These are phyloP conservation scores for Bertia moriformis DNA, from an alignment of 2,329 filamentous ascomycete species.

Conservation along the genomic window DNA sequence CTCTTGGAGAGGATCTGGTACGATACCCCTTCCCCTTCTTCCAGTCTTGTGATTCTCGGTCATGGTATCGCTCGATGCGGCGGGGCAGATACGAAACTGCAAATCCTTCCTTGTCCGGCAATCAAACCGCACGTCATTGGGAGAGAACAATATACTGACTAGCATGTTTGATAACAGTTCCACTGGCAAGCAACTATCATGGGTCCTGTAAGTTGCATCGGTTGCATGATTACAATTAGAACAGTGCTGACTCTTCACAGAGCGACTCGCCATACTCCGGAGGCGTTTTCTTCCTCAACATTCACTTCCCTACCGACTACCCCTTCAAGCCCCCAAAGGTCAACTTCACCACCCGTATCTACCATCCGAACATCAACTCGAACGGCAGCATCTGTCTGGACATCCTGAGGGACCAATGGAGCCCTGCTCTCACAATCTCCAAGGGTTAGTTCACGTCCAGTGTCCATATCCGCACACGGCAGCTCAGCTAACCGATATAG, in stretches of 20 bases:
- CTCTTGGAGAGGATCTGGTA: constrained; percentile 96
- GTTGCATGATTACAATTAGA: constrained; percentile 13
- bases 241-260: constrained; percentile 34
- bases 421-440: constrained; percentile 90
- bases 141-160: too few relatives aligned
- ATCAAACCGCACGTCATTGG: too few relatives aligned
- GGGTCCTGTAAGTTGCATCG: constrained; percentile 67
- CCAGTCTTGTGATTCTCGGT: neutral
- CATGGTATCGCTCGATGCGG: too few relatives aligned
- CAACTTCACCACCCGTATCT: constrained; percentile 99
- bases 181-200: constrained; percentile 99
- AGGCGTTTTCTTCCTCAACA: constrained; percentile 96
- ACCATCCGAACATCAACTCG: constrained; percentile 99
- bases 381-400: constrained; percentile 99
- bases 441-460: constrained; percentile 59
- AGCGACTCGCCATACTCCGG: constrained; percentile 94
- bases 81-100: neutral
- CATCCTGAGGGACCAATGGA: constrained; percentile 98
- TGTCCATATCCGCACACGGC: too few relatives aligned
- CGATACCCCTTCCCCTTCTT: constrained; percentile 20
- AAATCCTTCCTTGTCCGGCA: neutral
- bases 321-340: constrained; percentile 99
- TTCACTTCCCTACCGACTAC: constrained; percentile 99
- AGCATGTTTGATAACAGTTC: constrained; percentile 49
- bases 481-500: constrained; percentile 28